phyloP scores from a whole-genome alignment of 2,329 filamentous ascomycete species.

The Didymella pomorum region DNA sequence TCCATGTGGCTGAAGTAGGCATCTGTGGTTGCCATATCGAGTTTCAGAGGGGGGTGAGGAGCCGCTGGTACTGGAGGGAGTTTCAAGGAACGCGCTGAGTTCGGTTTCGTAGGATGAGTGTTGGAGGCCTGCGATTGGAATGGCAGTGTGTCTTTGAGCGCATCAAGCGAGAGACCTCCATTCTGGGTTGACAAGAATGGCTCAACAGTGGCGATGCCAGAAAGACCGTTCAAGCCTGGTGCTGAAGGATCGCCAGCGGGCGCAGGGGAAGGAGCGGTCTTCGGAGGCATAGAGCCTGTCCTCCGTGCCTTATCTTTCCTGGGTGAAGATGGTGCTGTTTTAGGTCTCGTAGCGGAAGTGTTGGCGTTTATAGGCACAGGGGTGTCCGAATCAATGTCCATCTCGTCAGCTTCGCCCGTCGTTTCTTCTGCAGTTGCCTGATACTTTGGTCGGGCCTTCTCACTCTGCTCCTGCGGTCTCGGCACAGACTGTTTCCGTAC shows the following conservation, averaged over 20 bases:
- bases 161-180: constrained; percentile 61
- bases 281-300: constrained; percentile 19
- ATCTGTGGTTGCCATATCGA: constrained; percentile 59
- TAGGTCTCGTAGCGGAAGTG: constrained; percentile 16
- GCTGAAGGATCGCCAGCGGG: constrained; percentile 25
- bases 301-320: constrained; percentile 14
- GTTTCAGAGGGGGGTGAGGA: constrained; percentile 54
- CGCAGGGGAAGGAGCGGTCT: constrained; percentile 25
- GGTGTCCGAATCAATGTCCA: constrained; percentile 58
- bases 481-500: constrained; percentile 43
- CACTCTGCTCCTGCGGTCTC: constrained; percentile 42
- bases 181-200: constrained; percentile 58
- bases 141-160: constrained; percentile 63
- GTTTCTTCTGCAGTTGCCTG: constrained; percentile 45
- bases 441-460: constrained; percentile 38
- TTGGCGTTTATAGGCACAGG: constrained; percentile 29
- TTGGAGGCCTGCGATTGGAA: constrained; percentile 64
- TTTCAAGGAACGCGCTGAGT: constrained; percentile 52
- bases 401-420: constrained; percentile 50
- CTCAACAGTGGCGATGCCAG: constrained; percentile 58
- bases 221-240: constrained; percentile 55
- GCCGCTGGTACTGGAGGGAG: constrained; percentile 62
- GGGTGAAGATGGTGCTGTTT: constrained; percentile 16
- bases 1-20: constrained; percentile 63
- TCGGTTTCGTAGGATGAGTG: constrained; percentile 52